phyloP scores from a whole-genome alignment of 768 basidiomycete genomes.

The Kwoniella pini region DNA sequence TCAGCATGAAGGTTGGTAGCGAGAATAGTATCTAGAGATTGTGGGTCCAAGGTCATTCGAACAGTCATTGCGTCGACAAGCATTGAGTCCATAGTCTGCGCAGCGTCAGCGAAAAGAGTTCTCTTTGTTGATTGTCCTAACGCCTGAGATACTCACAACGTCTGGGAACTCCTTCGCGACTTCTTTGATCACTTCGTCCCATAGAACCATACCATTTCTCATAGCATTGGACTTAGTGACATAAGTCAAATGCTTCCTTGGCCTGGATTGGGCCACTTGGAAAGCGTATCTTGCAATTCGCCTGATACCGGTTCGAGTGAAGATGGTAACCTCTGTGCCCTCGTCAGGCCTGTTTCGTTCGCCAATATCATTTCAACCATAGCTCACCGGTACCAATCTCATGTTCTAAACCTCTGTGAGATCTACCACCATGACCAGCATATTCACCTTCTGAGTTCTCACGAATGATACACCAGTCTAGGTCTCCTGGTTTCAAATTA shows the following conservation, averaged over 20 bases:
- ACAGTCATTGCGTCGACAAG: slow-evolving; percentile 61
- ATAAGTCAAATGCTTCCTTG: slow-evolving; percentile 60
- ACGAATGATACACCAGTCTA: slow-evolving; percentile 63
- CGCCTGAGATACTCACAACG: slow-evolving; percentile 42
- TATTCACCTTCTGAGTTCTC: slow-evolving; percentile 66
- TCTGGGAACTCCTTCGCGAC: slow-evolving; percentile 62
- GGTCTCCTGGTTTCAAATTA: slow-evolving; percentile 57
- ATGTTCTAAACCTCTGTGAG: slow-evolving; percentile 45
- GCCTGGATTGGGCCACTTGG: slow-evolving; percentile 60
- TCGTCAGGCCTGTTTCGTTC: too few relatives aligned
- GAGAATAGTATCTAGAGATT: slow-evolving; percentile 63
- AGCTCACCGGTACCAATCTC: slow-evolving; percentile 53
- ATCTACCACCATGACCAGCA: slow-evolving; percentile 58
- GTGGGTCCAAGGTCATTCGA: slow-evolving; percentile 60
- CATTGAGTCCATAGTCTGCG: slow-evolving; percentile 39
- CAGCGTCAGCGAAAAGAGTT: neutral
- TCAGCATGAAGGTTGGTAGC: slow-evolving; percentile 64
- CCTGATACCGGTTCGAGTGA: slow-evolving; percentile 60
- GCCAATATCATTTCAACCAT: neutral
- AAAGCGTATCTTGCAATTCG: slow-evolving; percentile 63
- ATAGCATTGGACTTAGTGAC: slow-evolving; percentile 63
- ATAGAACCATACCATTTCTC: slow-evolving; percentile 50
- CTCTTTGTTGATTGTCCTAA: too few relatives aligned
- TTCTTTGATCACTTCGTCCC: slow-evolving; percentile 56
- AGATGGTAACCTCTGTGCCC: slow-evolving; percentile 56